phyloP scores from a whole-genome alignment of 192 early-diverging fungal genomes.

The Dimargaris cristalligena region DNA sequence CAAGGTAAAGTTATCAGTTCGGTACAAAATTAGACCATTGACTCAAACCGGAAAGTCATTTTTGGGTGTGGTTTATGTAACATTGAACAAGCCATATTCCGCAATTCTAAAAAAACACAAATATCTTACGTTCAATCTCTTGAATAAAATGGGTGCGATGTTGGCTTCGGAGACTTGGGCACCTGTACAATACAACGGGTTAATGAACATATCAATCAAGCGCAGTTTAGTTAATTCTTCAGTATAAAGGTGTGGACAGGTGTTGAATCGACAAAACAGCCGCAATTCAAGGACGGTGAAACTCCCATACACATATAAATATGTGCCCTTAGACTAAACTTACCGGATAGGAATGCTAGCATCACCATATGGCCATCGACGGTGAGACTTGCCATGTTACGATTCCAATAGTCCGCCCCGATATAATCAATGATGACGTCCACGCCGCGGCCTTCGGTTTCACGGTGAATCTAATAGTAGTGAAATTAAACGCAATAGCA shows the following conservation, averaged over 20 bases:
- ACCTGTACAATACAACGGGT: conserved; percentile 11
- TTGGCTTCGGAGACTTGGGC: conserved; percentile 25
- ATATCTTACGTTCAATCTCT: conserved; percentile 40
- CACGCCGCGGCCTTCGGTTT: conserved; percentile 47
- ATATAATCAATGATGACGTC: conserved; percentile 59
- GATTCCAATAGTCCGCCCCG: conserved; percentile 34
- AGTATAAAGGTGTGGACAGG: too few species aligned
- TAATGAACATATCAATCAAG: background rate
- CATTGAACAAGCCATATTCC: too few species aligned
- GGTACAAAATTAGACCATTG: too few species aligned
- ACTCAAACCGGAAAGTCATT: too few species aligned
- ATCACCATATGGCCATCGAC: conserved; percentile 60
- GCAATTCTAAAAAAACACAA: too few species aligned
- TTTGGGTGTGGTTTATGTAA: too few species aligned
- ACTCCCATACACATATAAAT: background rate
- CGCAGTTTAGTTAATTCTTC: background rate
- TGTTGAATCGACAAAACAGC: background rate
- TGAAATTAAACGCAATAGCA: too few species aligned
- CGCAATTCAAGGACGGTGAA: background rate
- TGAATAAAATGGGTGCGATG: conserved; percentile 34
- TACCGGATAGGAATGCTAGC: conserved; percentile 46
- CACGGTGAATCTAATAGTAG: conserved; percentile 26
- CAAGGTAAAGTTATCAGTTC: too few species aligned
- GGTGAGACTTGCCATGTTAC: conserved; percentile 36
- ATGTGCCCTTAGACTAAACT: too few species aligned